Base-by-base conservation (phyloP, 2,329 filamentous ascomycete genomes). In the Pseudofabraea citricarpa region DNA sequence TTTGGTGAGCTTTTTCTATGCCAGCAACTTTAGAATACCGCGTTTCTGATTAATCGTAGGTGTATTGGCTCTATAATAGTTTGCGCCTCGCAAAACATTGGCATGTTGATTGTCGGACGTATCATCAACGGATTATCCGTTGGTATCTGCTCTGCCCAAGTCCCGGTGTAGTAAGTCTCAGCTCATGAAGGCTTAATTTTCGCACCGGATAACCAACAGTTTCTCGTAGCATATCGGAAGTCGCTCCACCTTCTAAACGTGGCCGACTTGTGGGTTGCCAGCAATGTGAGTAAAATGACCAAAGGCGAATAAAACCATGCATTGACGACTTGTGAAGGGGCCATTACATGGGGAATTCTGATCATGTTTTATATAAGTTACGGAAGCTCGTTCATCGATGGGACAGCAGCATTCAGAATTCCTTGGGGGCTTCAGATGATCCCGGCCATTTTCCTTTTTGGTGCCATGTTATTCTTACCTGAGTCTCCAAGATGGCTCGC, bases 161-260 rank as follows among this genome's bases (percentile, higher is more conserved):
- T 83, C 2, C 80, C 81, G 3, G 80, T 85, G 23, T 86, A 85
- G n/a, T n/a, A n/a, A n/a, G n/a, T n/a, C n/a, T n/a, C n/a, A n/a
- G n/a, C n/a, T n/a, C n/a, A n/a, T n/a, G n/a, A n/a, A n/a, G n/a
- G n/a, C n/a, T n/a, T n/a, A n/a, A n/a, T n/a, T n/a, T n/a, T n/a
- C n/a, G n/a, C n/a, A n/a, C n/a, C n/a, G n/a, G n/a, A n/a, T n/a
- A n/a, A n/a, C n/a, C n/a, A n/a, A n/a, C n/a, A n/a, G n/a, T n/a
- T n/a, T n/a, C n/a, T n/a, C n/a, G n/a, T n/a, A n/a, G n/a, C n/a
- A n/a, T n/a, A n/a, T n/a, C n/a, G 18, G 83, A 87, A 58, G 70
- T 86, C 22, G 77, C 82, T 15, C 75, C 76, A 36, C 72, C 74
- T 2, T 63, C 62, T 24, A 71, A 69, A 54, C 74, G 83, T 49